Evolutionary conservation across 805 yeast genomes (phyloP).

Genomic region (Teunomyces cretensis): DNA sequence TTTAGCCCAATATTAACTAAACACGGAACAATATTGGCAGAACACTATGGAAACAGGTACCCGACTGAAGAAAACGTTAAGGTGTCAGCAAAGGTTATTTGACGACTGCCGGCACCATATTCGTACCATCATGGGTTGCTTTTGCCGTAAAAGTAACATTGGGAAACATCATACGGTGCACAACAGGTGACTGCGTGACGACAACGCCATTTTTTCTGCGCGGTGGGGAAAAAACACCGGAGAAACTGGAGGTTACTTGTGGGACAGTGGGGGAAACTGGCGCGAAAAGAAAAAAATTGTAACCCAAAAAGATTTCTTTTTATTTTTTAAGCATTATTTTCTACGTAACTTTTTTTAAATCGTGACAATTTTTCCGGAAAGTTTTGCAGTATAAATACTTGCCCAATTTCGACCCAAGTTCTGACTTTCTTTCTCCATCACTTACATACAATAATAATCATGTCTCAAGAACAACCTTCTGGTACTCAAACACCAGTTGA

Average conservation of each 20-base stretch:
- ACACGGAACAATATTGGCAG: background rate
- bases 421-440: background rate
- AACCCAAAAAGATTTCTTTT: background rate
- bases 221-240: slow-evolving; percentile 3
- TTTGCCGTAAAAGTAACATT: background rate
- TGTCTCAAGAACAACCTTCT: slow-evolving; percentile 26
- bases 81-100: background rate
- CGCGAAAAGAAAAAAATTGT: background rate
- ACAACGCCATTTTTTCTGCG: slow-evolving; percentile 2
- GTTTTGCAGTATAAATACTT: slow-evolving; percentile 8
- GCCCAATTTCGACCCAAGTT: background rate
- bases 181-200: background rate
- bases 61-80: background rate
- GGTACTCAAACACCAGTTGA: slow-evolving; percentile 36
- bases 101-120: background rate
- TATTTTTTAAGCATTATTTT: slow-evolving; percentile 1
- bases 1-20: too few relatives aligned
- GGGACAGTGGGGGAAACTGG: slow-evolving; percentile 4
- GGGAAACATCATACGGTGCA: slow-evolving; percentile 2
- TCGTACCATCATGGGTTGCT: background rate
- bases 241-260: slow-evolving; percentile 10
- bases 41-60: background rate
- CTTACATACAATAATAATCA: slow-evolving; percentile 7
- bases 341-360: background rate
- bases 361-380: slow-evolving; percentile 1